These are phyloP conservation scores for Chrysoporthe deuterocubensis DNA, from an alignment of 2,329 filamentous ascomycete genomes.

Conservation along the genomic window DNA sequence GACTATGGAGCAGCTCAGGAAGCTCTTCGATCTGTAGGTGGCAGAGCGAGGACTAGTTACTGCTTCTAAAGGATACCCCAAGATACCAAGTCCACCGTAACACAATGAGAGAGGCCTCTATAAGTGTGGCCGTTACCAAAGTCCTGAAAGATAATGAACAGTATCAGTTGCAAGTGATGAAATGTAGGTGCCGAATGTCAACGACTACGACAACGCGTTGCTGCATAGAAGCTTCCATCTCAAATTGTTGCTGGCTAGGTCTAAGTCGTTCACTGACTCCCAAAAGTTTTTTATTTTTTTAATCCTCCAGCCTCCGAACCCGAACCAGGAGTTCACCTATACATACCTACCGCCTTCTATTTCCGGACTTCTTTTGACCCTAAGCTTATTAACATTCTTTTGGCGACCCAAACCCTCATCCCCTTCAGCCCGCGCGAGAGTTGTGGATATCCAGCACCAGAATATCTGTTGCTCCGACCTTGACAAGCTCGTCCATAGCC, in stretches of 20 bases:
- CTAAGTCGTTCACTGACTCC: background rate
- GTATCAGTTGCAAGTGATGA: too few species aligned
- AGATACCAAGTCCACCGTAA: slow-evolving; percentile 18
- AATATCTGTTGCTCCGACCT: slow-evolving; percentile 81
- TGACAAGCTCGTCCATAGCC: slow-evolving; percentile 83
- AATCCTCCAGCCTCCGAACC: background rate
- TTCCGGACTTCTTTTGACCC: background rate
- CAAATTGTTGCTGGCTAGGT: background rate
- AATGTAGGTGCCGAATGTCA: too few species aligned
- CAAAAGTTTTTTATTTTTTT: background rate
- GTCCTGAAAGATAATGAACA: background rate
- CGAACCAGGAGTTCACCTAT: background rate
- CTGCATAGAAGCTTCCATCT: background rate
- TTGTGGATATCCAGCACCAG: slow-evolving; percentile 87
- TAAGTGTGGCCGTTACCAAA: too few species aligned
- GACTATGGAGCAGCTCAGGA: slow-evolving; percentile 77
- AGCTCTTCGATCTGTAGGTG: slow-evolving; percentile 68
- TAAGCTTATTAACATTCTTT: background rate
- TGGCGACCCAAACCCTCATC: background rate
- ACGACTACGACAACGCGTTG: background rate
- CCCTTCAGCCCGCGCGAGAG: slow-evolving; percentile 33
- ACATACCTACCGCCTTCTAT: background rate
- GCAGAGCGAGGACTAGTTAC: background rate
- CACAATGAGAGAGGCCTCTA: background rate
- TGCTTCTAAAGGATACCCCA: slow-evolving; percentile 1